Conservation (phyloP, 2,329 filamentous ascomycete species). For the Scopulariopsis brevicaulis region DNA sequence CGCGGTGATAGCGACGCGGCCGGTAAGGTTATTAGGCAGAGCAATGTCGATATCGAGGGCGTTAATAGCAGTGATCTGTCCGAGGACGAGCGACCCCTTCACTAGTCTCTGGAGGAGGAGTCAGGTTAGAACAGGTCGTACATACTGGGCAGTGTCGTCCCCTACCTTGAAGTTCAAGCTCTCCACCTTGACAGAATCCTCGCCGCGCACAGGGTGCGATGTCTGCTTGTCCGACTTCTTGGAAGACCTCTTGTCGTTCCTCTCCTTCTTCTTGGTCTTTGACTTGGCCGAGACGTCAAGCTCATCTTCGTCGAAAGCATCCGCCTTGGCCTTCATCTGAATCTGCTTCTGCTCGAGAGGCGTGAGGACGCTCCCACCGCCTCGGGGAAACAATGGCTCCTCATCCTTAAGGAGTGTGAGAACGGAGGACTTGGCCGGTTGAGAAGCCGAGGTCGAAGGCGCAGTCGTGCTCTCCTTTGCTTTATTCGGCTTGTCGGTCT, state of each 20-base stretch:
- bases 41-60: conserved; percentile 68
- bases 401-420: conserved; percentile 56
- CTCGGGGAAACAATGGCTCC: conserved; percentile 83
- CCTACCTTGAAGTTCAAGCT: conserved; percentile 79
- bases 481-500: conserved; percentile 28
- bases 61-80: conserved; percentile 74
- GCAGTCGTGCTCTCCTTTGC: conserved; percentile 9
- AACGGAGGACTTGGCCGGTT: conserved; percentile 21
- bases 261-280: conserved; percentile 40
- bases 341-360: conserved; percentile 96
- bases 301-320: conserved; percentile 81
- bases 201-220: conserved; percentile 24
- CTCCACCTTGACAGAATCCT: conserved; percentile 61
- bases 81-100: conserved; percentile 78
- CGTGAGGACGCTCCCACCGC: conserved; percentile 81
- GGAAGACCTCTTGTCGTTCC: conserved; percentile 46
- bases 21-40: conserved; percentile 84
- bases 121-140: conserved; percentile 9
- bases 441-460: conserved; percentile 17
- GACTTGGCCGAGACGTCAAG: conserved; percentile 27
- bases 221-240: conserved; percentile 42
- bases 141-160: not conserved
- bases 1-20: conserved; percentile 85
- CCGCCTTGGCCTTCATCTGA: conserved; percentile 80
- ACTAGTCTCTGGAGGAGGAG: conserved; percentile 53